Base-by-base conservation (phyloP, 257 asterid genomes). In the Solanum clarkiae region DNA sequence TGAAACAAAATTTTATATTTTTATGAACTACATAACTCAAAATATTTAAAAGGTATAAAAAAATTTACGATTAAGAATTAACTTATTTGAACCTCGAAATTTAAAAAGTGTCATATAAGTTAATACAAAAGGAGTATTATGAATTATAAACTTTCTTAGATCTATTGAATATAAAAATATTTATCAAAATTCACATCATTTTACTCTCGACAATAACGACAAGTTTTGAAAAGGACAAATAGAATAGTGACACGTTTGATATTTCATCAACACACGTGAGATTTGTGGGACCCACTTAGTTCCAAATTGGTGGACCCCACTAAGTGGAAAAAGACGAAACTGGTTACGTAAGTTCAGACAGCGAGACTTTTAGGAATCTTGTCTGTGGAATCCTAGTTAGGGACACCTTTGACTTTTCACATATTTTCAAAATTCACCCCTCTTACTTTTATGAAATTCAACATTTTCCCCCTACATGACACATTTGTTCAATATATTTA, bases 361-460 rank as follows among this genome's bases (percentile, higher is more conserved):
- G 66, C 71, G 40, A 57, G 22, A 40, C 63, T 80, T 77, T 63
- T 18, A 45, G 26, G 84, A 59, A 86, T 49, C 42, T 4, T 75
- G 62, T 75, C 86, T 86, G 84, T 71, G 81, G 86, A 88, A 90
- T 90, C 89, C 82, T 75, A 83, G 88, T 90, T 84, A 16, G 56
- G 56, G 51, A 84, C 81, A 71, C 42, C 71, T 80, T 86, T 88
- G 84, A 80, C 84, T 66, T 62, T 57, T 20, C 13, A 57, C 9
- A 22, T 62, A 62, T 22, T 24, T 8, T 57, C 10, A 24, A 57
- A 20, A 8, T 20, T 57, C 63, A 57, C 26, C 63, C 63, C 63
- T 1, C 63, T 18, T 18, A 57, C 1, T 57, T 57, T 18, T 8
- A 57, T 18, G 20, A 18, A 57, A 18, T 57, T 8, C 26, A 57